Evolutionary conservation across 2,329 filamentous ascomycete species (phyloP).

Genomic region (Fusarium caatingaense): DNA sequence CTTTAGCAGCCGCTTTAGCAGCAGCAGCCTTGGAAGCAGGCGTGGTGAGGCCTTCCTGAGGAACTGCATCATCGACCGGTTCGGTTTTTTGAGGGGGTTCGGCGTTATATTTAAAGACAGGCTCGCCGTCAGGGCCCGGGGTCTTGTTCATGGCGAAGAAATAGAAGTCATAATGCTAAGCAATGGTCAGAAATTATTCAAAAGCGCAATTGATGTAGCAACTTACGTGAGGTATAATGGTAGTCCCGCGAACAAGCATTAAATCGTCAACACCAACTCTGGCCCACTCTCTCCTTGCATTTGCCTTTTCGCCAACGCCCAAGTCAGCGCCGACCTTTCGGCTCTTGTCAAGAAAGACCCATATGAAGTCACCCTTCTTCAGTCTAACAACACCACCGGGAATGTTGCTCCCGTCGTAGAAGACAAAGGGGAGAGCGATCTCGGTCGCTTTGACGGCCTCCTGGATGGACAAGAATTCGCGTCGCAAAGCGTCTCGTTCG

Average conservation of each 20-base stretch:
- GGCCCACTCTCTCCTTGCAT: slow-evolving; percentile 84
- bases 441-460: slow-evolving; percentile 90
- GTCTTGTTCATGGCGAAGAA: slow-evolving; percentile 95
- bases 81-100: slow-evolving; percentile 57
- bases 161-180: slow-evolving; percentile 95
- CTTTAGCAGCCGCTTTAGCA: slow-evolving; percentile 52
- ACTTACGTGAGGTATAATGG: slow-evolving; percentile 94
- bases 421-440: slow-evolving; percentile 92
- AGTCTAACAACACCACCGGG: slow-evolving; percentile 86
- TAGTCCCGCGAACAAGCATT: slow-evolving; percentile 88
- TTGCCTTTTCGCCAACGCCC: slow-evolving; percentile 76
- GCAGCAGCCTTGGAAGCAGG: slow-evolving; percentile 54
- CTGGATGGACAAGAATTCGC: slow-evolving; percentile 85
- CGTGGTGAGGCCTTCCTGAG: slow-evolving; percentile 43
- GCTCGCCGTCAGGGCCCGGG: slow-evolving; percentile 74
- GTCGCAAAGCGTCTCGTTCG: slow-evolving; percentile 79
- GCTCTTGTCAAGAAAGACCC: slow-evolving; percentile 92
- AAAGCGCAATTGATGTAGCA: slow-evolving; percentile 2
- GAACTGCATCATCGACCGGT: slow-evolving; percentile 36
- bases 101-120: slow-evolving; percentile 80
- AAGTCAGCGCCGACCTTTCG: slow-evolving; percentile 89
- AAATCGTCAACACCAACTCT: slow-evolving; percentile 94
- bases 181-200: slow-evolving; percentile 32
- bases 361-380: slow-evolving; percentile 92
- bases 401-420: slow-evolving; percentile 93